Base-by-base conservation (phyloP, 2,329 filamentous ascomycete genomes). In the Sphaerulina populicola region DNA sequence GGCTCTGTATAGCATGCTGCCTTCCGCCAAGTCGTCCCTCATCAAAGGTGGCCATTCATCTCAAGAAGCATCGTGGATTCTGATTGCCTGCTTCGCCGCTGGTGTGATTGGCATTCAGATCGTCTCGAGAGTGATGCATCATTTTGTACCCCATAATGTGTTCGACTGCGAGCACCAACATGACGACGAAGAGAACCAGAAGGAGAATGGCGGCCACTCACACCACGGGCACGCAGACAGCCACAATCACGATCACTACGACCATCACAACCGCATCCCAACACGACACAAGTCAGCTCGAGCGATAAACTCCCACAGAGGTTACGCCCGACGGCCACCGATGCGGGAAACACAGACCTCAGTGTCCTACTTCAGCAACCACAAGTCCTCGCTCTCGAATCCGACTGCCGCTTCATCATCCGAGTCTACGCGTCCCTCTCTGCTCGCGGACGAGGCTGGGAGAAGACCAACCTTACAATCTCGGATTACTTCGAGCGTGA, bases 1-100 rank as follows among this genome's bases (percentile, higher is more conserved):
- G 33, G 83, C 91, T 1, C 72, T 97, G 29, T 94, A 90, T 68
- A 93, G 83, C 69, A 96, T 97, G 86, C 77, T 97, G 6, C 91
- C 91, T 8, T 88, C 87, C 15, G 83, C 91, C 2, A 89, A 85
- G 64, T 75, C 75, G 36, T 95, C 94, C 64, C 77, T 98, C 3
- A 74, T 77, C 53, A 75, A 81, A 49, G 85, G 82, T 46, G 83
- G 82, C 12, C 82, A 83, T 68, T 76, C 79, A 6, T 74, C 86
- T 2, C 79, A 82, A 55, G 66, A 71, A 2, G 87, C 90, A 5
- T 83, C 83, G 11, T 78, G 86, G 62, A 70, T 81, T 30, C 74
- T 89, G 62, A 83, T 89, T 64, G 77, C 63, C 9, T 85, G 80
- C 64, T 91, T 91, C 64, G 69, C 85, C 4, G 75, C 70, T 12